These are phyloP conservation scores for Dipteronia dyeriana DNA, from an alignment of 345 rosid genomes.

Conservation along the genomic window DNA sequence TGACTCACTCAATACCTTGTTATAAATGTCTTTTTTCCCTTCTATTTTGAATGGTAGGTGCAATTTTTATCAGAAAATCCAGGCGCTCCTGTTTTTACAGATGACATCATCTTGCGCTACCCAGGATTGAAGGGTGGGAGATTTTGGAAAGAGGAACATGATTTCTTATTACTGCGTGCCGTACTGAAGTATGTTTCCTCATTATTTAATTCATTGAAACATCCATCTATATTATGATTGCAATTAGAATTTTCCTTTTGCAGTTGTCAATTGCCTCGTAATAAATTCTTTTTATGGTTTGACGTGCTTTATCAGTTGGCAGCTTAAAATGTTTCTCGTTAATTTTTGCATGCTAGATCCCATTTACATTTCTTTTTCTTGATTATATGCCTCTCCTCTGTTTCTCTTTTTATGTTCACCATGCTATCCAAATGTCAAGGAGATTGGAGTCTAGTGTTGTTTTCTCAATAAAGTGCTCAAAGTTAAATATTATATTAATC, in stretches of 20 bases:
- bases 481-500: background rate
- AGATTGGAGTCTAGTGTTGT: background rate
- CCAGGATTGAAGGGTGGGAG: slow-evolving; percentile 84
- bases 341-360: background rate
- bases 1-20: slow-evolving; percentile 13
- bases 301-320: background rate
- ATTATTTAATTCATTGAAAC: slow-evolving; percentile 12
- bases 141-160: slow-evolving; percentile 95
- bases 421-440: background rate
- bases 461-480: background rate
- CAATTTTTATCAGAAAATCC: slow-evolving; percentile 57
- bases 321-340: background rate
- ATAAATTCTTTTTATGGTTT: slow-evolving; percentile 3
- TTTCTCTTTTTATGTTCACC: background rate
- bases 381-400: background rate
- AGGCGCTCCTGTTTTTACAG: slow-evolving; percentile 51
- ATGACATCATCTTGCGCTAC: slow-evolving; percentile 66
- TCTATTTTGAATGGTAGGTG: slow-evolving; percentile 46
- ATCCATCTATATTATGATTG: background rate
- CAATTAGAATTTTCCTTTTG: background rate
- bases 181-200: slow-evolving; percentile 69
- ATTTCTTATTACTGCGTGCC: slow-evolving; percentile 68
- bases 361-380: background rate
- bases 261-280: background rate
- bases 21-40: slow-evolving; percentile 4